Evolutionary conservation across 1,139 yeast species (phyloP).

Genomic region (Sugiyamaella novakii): DNA sequence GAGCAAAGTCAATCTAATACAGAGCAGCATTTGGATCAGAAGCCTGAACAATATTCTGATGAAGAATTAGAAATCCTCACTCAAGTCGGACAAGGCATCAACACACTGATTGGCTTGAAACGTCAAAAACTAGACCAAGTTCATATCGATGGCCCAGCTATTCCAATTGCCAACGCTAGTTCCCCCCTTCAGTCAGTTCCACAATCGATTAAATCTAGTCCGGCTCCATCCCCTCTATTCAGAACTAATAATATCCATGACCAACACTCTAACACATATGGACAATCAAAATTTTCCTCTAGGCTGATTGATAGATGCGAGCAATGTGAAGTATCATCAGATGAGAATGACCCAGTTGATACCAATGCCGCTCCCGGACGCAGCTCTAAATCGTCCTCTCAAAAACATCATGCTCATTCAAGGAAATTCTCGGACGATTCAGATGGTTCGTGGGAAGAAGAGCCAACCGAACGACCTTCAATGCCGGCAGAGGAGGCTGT

Average conservation of each 20-base stretch:
- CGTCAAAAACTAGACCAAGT: background rate
- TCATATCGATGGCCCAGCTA: too few relatives aligned
- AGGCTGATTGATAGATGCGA: conserved; percentile 12
- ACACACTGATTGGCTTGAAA: conserved; percentile 10
- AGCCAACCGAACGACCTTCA: conserved; percentile 38
- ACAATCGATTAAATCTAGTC: background rate
- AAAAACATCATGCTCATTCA: background rate
- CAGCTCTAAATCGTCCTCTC: too few relatives aligned
- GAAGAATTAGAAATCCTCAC: conserved; percentile 18
- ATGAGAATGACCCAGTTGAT: too few relatives aligned
- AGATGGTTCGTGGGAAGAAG: conserved; percentile 32
- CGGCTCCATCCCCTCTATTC: background rate
- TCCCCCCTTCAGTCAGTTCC: background rate
- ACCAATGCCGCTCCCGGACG: too few relatives aligned
- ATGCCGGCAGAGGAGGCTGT: conserved; percentile 38
- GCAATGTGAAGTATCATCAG: conserved; percentile 9
- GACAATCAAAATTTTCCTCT: background rate
- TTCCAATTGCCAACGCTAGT: too few relatives aligned
- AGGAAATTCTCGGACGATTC: background rate
- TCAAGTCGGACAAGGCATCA: conserved; percentile 10
- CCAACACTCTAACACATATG: background rate
- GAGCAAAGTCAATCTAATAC: too few relatives aligned
- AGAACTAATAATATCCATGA: too few relatives aligned
- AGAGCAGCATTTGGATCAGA: too few relatives aligned
- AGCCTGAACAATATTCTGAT: background rate